A percentile compares a stretch with the other conserved stretches of the same genome.
Conservation (phyloP, 2,329 filamentous ascomycete species). For the Fusarium sp. region DNA sequence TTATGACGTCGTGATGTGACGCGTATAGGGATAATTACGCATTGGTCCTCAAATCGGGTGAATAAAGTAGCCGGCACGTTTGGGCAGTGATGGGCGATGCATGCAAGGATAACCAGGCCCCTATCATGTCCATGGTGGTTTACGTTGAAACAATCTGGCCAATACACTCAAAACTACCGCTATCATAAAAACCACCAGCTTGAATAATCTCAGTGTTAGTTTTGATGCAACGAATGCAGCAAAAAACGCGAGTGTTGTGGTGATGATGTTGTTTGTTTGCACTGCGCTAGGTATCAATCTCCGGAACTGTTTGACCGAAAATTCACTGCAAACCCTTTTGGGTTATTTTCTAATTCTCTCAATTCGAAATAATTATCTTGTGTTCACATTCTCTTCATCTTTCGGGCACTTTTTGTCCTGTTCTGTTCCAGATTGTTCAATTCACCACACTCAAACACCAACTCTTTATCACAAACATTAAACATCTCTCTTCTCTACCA, state of each 20-base stretch:
- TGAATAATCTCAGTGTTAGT: neutral
- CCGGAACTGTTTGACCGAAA: neutral
- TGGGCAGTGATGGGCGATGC: neutral
- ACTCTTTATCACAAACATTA: neutral
- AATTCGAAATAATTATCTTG: neutral
- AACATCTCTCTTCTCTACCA: neutral
- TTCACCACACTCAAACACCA: neutral
- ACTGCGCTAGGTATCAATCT: neutral
- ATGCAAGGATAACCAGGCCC: neutral
- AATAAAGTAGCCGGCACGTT: neutral
- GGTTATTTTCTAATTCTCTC: neutral
- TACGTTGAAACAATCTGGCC: neutral
- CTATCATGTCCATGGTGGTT: neutral
- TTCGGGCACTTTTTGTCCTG: neutral
- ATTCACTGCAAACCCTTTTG: neutral
- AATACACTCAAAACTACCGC: neutral
- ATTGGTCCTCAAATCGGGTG: rapidly evolving
- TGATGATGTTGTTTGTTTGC: neutral
- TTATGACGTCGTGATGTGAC: neutral
- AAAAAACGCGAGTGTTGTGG: neutral
- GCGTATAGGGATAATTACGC: rapidly evolving
- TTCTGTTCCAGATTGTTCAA: neutral
- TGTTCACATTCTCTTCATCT: neutral
- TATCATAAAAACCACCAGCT: neutral
- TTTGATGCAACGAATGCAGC: neutral